phyloP scores from a whole-genome alignment of 371 early-diverging fungal genomes.

The Lichtheimia ornata region DNA sequence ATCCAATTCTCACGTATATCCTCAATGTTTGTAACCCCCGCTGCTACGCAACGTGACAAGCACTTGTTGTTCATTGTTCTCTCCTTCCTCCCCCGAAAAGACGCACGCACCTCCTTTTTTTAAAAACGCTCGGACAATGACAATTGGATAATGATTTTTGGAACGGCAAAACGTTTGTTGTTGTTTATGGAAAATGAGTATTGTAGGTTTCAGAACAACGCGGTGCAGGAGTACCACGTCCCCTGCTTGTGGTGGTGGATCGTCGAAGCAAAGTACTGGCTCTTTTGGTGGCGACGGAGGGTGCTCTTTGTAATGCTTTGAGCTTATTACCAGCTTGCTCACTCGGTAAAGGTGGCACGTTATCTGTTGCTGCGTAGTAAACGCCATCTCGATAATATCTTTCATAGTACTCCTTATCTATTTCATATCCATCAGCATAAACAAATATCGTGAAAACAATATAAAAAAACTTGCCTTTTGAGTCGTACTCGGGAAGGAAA shows the following conservation, averaged over 20 bases:
- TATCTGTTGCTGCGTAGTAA: constrained; percentile 10
- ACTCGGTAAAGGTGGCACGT: constrained; percentile 1
- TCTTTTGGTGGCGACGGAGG: constrained; percentile 11
- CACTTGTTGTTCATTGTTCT: too few species aligned
- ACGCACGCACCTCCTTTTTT: too few species aligned
- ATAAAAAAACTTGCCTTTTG: constrained; percentile 43
- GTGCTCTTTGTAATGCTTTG: constrained; percentile 8
- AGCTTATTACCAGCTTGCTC: not conserved
- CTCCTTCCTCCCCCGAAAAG: too few species aligned
- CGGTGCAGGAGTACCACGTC: constrained; percentile 5
- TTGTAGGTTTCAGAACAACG: constrained; percentile 26
- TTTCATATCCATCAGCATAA: not conserved
- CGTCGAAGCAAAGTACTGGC: constrained; percentile 12
- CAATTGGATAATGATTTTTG: too few species aligned
- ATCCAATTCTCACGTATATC: too few species aligned
- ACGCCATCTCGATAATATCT: constrained; percentile 25
- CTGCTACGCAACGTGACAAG: too few species aligned
- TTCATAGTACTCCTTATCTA: constrained; percentile 26
- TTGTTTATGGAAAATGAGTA: constrained; percentile 10
- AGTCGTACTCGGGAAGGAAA: constrained; percentile 64
- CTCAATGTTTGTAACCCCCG: too few species aligned
- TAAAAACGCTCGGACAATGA: too few species aligned
- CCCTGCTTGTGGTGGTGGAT: not conserved
- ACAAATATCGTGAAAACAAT: not conserved
- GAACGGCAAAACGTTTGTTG: not conserved